phyloP scores from a whole-genome alignment of 768 basidiomycete species.

The Hygrocybe coccinea region DNA sequence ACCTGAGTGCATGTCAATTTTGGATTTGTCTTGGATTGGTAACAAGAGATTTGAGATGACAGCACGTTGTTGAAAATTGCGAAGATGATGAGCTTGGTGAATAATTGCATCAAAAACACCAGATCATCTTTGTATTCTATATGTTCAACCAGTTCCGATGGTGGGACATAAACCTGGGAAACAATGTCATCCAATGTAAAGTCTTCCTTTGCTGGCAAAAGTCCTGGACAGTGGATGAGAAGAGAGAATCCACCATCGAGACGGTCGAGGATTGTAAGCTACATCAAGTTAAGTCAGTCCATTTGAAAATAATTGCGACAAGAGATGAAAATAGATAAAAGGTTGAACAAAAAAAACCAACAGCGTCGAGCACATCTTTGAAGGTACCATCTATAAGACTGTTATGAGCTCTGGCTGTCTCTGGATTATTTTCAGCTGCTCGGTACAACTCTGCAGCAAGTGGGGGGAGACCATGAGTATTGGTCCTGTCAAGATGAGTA shows the following conservation, averaged over 20 bases:
- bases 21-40: background rate
- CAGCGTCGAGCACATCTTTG: background rate
- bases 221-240: background rate
- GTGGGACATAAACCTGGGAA: background rate
- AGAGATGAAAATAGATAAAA: background rate
- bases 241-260: no score
- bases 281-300: background rate
- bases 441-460: background rate
- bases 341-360: background rate
- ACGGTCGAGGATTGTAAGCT: background rate
- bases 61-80: background rate
- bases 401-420: background rate
- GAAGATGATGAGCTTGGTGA: background rate
- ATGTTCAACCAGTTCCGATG: background rate
- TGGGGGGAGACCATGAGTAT: background rate
- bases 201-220: background rate
- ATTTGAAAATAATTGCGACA: background rate
- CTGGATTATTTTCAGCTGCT: background rate
- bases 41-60: background rate
- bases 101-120: background rate
- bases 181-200: background rate
- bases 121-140: background rate
- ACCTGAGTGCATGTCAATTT: background rate
- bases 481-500: background rate
- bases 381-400: background rate